phyloP scores from a whole-genome alignment of 148 eudicot species.

The Pharnaceum exiguum region DNA sequence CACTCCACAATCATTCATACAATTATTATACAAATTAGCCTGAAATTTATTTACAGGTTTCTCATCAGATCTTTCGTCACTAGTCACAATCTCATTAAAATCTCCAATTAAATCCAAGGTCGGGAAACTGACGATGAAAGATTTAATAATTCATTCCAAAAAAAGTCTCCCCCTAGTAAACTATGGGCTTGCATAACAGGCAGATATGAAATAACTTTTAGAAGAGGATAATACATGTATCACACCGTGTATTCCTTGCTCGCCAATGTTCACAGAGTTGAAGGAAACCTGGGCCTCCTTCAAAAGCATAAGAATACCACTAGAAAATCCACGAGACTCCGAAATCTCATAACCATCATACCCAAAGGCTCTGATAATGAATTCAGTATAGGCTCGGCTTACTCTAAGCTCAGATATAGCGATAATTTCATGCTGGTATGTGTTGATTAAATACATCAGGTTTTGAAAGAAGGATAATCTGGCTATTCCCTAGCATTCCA shows the following conservation, averaged over 20 bases:
- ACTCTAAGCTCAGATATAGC: no score
- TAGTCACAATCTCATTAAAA: not conserved
- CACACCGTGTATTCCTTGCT: not conserved
- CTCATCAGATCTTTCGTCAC: not conserved
- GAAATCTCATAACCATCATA: no score
- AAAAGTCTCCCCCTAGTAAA: not conserved
- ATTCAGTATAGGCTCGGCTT: no score
- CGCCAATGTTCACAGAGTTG: no score
- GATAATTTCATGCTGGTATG: no score
- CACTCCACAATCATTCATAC: not conserved
- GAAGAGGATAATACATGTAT: not conserved
- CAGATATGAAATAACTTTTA: not conserved
- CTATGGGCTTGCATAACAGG: not conserved
- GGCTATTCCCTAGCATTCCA: no score
- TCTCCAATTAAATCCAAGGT: not conserved
- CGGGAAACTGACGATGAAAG: not conserved
- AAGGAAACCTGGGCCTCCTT: no score
- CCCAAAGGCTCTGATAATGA: no score
- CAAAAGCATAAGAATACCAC: no score
- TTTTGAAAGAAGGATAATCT: no score
- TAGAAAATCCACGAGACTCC: no score
- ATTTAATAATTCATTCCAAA: not conserved
- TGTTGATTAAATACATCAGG: no score
- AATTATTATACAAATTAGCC: not conserved
- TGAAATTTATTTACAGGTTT: not conserved